phyloP scores from a whole-genome alignment of 345 rosid species.

The Erucastrum elatum region DNA sequence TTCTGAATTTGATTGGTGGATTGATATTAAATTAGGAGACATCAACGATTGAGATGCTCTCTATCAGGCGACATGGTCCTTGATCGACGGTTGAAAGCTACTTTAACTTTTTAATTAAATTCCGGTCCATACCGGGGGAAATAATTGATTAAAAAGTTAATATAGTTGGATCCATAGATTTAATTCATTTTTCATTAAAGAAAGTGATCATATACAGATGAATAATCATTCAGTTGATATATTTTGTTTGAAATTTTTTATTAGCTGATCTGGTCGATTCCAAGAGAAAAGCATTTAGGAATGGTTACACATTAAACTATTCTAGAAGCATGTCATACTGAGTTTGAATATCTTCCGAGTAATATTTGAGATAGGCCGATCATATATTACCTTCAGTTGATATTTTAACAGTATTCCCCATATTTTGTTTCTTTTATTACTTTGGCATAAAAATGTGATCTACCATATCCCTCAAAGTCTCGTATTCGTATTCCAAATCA shows the following conservation, averaged over 20 bases:
- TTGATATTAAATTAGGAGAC: slow-evolving; percentile 31
- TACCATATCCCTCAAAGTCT: neutral
- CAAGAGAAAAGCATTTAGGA: too few species aligned
- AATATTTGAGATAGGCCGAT: too few species aligned
- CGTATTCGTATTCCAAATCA: neutral
- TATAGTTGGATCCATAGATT: slow-evolving; percentile 9
- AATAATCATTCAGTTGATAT: neutral
- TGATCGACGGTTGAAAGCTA: slow-evolving; percentile 37
- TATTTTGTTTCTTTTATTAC: neutral
- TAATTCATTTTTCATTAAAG: neutral
- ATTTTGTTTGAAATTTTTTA: too few species aligned
- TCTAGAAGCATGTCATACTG: too few species aligned
- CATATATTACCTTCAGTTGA: neutral
- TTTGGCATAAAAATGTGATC: neutral
- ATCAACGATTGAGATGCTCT: slow-evolving; percentile 41
- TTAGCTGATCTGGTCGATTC: too few species aligned
- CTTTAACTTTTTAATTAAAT: slow-evolving; percentile 13
- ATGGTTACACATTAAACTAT: too few species aligned
- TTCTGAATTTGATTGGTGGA: slow-evolving; percentile 8
- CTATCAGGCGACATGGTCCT: slow-evolving; percentile 37
- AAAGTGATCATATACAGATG: neutral
- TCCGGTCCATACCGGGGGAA: slow-evolving; percentile 4
- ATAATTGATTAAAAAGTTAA: neutral
- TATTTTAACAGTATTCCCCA: neutral
- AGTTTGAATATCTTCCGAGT: too few species aligned